Percentiles rank a stretch among this genome's conserved stretches.
phyloP scores from a whole-genome alignment of 257 asterid genomes.

The Lantana camara region DNA sequence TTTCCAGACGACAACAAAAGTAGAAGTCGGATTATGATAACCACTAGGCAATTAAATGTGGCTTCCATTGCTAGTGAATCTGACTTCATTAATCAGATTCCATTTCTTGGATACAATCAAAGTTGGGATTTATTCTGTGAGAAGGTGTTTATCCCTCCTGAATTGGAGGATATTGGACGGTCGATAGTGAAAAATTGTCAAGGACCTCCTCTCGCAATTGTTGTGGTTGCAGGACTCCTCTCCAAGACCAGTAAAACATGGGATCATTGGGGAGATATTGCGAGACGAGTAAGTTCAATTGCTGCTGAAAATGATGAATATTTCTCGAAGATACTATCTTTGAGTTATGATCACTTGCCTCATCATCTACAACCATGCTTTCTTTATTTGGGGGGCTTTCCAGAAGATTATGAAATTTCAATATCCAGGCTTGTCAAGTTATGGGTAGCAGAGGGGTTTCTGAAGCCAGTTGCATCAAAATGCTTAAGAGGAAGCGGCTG shows the following conservation, averaged over 20 bases:
- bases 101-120: neutral
- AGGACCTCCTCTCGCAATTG: neutral
- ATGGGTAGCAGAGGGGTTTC: neutral
- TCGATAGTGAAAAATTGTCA: neutral
- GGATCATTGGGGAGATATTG: neutral
- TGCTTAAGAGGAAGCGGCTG: neutral
- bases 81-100: neutral
- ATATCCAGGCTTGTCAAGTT: neutral
- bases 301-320: neutral
- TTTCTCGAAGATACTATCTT: neutral
- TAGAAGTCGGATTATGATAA: neutral
- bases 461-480: neutral
- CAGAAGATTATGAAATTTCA: neutral
- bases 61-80: neutral
- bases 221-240: conserved; percentile 8
- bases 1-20: neutral
- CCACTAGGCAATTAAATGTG: neutral
- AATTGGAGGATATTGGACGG: neutral
- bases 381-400: neutral
- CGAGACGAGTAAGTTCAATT: neutral
- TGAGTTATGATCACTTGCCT: neutral
- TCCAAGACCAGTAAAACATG: neutral
- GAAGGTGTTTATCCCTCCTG: neutral
- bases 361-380: neutral
- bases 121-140: neutral